Conservation (phyloP, 176 grass and related monocot genomes). For the Stipa capillata region DNA sequence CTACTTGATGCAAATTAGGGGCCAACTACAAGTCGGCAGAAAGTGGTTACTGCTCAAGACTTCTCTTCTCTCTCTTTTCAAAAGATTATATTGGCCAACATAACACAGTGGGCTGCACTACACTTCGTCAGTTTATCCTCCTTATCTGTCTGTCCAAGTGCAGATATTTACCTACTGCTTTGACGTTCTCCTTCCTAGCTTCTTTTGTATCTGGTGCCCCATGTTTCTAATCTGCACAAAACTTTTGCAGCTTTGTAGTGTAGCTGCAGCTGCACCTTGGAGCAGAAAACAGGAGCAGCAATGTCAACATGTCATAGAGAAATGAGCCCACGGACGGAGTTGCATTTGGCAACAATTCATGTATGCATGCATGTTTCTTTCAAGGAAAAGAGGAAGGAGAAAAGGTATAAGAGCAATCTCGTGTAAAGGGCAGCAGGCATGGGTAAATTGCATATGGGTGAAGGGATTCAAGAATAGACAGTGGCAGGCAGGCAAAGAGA, state of each 20-base stretch:
- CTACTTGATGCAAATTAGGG: background rate
- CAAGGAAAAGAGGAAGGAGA: background rate
- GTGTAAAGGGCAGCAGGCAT: background rate
- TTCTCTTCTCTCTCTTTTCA: background rate
- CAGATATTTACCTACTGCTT: conserved; percentile 2
- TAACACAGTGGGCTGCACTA: background rate
- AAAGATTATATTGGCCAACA: background rate
- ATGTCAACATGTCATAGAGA: conserved; percentile 18
- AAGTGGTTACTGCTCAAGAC: conserved; percentile 16
- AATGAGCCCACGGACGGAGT: background rate
- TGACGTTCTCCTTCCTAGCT: conserved; percentile 2
- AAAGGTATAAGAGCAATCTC: background rate
- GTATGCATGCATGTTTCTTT: conserved; percentile 13
- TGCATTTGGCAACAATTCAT: background rate
- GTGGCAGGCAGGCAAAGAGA: conserved; percentile 5
- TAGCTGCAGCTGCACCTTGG: background rate
- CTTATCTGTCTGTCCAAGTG: conserved; percentile 19
- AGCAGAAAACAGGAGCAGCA: background rate
- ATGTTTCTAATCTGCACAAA: background rate
- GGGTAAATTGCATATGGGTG: background rate
- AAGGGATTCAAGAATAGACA: background rate
- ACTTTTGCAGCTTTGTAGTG: background rate
- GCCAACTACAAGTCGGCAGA: background rate
- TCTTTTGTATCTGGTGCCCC: conserved; percentile 18
- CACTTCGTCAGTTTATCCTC: conserved; percentile 17